These are phyloP conservation scores for Bruguiera parviflora DNA, from an alignment of 345 rosid genomes.

Conservation along the genomic window DNA sequence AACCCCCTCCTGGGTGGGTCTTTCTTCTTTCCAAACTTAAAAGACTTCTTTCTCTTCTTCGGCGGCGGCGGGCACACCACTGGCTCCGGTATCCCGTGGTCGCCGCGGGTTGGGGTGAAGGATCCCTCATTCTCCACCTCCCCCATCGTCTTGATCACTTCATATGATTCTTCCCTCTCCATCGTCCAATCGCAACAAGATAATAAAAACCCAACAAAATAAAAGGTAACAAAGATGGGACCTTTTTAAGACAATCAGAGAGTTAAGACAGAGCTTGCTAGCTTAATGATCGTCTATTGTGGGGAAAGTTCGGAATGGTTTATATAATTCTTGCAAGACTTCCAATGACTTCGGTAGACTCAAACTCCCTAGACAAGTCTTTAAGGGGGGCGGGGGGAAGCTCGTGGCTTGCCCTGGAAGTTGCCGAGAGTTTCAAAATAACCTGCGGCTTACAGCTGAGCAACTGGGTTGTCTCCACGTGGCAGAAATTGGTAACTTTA, in stretches of 20 bases:
- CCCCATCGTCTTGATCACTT: background rate
- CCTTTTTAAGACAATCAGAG: background rate
- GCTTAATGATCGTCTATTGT: background rate
- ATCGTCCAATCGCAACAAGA: background rate
- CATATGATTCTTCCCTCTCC: background rate
- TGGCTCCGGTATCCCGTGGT: slow-evolving; percentile 11
- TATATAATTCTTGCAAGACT: background rate
- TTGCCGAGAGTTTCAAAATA: background rate
- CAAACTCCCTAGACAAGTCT: background rate
- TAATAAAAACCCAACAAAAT: no score
- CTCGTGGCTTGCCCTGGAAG: background rate
- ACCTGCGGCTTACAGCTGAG: background rate
- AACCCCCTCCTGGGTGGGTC: slow-evolving; percentile 19
- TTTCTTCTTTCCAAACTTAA: slow-evolving; percentile 1
- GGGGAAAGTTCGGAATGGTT: background rate
- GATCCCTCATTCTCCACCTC: background rate
- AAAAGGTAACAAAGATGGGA: background rate
- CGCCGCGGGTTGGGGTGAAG: slow-evolving; percentile 18
- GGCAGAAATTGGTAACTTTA: background rate
- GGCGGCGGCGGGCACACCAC: slow-evolving; percentile 27
- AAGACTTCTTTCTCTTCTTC: slow-evolving; percentile 24
- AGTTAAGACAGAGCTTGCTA: background rate
- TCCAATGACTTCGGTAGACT: no score
- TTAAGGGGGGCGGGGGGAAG: background rate
- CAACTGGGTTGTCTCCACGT: background rate